Evolutionary conservation across 2,329 filamentous ascomycete species (phyloP).

Genomic region (Alternaria brassicae): DNA sequence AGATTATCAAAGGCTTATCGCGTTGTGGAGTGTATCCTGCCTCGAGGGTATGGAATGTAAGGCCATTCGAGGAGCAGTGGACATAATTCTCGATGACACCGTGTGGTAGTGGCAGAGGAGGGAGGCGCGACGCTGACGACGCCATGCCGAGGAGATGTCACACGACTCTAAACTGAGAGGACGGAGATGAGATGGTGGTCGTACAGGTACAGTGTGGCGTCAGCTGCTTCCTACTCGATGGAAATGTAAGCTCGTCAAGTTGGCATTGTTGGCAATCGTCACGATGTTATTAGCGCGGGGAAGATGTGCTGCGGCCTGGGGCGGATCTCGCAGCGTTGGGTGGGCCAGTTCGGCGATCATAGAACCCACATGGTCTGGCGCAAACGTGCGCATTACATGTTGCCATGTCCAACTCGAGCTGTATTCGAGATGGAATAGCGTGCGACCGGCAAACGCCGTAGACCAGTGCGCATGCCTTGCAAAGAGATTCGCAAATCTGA

Average conservation of each 20-base stretch:
- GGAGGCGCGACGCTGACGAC: conserved; percentile 27
- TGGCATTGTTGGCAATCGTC: neutral
- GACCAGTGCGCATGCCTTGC: neutral
- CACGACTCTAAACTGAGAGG: neutral
- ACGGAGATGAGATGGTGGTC: neutral
- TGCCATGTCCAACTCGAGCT: neutral
- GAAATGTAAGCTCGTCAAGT: neutral
- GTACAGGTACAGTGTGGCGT: neutral
- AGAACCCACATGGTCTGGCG: neutral
- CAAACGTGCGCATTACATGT: neutral
- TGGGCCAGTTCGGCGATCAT: conserved; percentile 3
- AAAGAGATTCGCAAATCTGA: neutral
- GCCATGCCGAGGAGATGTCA: conserved; percentile 4
- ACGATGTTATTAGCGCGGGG: neutral
- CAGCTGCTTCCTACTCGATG: neutral
- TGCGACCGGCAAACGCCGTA: neutral
- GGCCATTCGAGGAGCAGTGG: conserved; percentile 61
- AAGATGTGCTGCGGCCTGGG: neutral
- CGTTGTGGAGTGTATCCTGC: conserved; percentile 55
- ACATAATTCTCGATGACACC: conserved; percentile 65
- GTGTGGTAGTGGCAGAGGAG: conserved; percentile 62
- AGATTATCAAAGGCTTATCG: conserved; percentile 63
- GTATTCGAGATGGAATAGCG: neutral
- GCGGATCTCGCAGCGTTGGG: neutral
- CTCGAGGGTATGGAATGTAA: conserved; percentile 68